Conservation (phyloP, 495 filamentous ascomycete genomes). For the Penicilliopsis zonata region DNA sequence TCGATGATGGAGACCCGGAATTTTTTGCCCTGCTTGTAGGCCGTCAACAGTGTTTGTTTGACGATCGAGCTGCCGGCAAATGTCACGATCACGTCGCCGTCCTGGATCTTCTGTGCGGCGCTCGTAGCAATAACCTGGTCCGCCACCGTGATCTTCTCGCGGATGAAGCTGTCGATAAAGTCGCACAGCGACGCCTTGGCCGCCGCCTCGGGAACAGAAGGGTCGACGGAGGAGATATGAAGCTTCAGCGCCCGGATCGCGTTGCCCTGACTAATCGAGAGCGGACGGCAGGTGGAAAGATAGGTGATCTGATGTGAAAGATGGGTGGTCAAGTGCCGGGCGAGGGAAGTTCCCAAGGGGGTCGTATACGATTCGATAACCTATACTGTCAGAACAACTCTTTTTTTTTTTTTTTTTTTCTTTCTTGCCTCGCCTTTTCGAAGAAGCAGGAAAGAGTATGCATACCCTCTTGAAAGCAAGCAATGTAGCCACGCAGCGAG, state of each 20-base stretch:
- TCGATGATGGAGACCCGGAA: conserved; percentile 85
- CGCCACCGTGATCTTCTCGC: conserved; percentile 76
- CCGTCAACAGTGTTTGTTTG: conserved; percentile 63
- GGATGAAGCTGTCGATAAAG: conserved; percentile 81
- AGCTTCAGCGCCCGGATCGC: conserved; percentile 90
- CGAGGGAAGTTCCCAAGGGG: conserved; percentile 66
- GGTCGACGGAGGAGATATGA: conserved; percentile 74
- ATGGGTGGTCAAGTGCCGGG: conserved; percentile 85
- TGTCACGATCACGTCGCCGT: conserved; percentile 75
- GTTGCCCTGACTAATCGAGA: conserved; percentile 91
- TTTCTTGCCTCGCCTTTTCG: no score
- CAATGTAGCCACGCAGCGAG: conserved; percentile 75
- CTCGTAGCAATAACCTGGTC: conserved; percentile 72
- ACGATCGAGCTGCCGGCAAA: conserved; percentile 84
- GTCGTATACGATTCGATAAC: conserved; percentile 89
- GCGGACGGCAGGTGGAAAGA: conserved; percentile 79
- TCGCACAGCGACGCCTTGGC: conserved; percentile 67
- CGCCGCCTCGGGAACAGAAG: conserved; percentile 60
- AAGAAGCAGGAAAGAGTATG: conserved; percentile 5
- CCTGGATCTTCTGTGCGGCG: conserved; percentile 59
- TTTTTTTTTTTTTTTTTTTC: no score
- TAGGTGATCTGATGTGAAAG: conserved; percentile 92
- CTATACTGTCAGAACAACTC: no score
- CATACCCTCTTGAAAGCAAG: conserved; percentile 78
- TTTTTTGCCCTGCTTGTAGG: conserved; percentile 51